Evolutionary conservation across 345 rosid genomes (phyloP).

Genomic region (Rhodomyrtus tomentosa): DNA sequence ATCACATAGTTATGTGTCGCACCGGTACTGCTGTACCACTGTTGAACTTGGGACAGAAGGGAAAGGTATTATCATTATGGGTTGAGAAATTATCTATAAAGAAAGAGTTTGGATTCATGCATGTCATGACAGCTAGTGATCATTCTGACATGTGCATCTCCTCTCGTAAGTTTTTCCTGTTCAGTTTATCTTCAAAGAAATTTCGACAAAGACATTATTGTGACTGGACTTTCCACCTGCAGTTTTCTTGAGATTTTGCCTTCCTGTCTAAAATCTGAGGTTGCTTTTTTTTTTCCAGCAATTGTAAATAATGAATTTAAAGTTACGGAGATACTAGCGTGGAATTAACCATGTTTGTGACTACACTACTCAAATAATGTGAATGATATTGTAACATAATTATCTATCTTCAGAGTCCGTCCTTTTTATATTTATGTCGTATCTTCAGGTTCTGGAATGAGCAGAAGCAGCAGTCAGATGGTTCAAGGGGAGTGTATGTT

Average conservation of each 20-base stretch:
- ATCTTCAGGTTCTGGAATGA: constrained; percentile 53
- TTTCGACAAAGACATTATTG: background rate
- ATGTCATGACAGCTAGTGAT: background rate
- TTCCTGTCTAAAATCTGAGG: background rate
- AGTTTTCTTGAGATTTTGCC: background rate
- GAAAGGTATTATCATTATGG: background rate
- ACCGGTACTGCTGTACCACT: background rate
- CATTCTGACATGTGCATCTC: background rate
- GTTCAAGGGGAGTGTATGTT: constrained; percentile 84
- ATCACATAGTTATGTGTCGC: background rate
- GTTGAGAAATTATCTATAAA: background rate
- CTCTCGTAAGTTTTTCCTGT: background rate
- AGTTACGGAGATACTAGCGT: background rate
- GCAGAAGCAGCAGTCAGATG: constrained; percentile 54
- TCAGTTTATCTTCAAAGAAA: background rate
- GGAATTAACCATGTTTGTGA: background rate
- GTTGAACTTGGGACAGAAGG: background rate
- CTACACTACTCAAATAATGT: background rate
- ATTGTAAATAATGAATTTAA: background rate
- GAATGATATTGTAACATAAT: background rate
- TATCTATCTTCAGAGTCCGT: background rate
- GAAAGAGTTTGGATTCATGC: background rate
- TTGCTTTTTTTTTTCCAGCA: background rate
- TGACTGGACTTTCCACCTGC: background rate
- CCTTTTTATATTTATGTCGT: background rate